Percentiles rank a stretch among this genome's conserved stretches.
These are phyloP conservation scores for Cladosporium oxysporum DNA, from an alignment of 2,329 filamentous ascomycete species.

Conservation along the genomic window DNA sequence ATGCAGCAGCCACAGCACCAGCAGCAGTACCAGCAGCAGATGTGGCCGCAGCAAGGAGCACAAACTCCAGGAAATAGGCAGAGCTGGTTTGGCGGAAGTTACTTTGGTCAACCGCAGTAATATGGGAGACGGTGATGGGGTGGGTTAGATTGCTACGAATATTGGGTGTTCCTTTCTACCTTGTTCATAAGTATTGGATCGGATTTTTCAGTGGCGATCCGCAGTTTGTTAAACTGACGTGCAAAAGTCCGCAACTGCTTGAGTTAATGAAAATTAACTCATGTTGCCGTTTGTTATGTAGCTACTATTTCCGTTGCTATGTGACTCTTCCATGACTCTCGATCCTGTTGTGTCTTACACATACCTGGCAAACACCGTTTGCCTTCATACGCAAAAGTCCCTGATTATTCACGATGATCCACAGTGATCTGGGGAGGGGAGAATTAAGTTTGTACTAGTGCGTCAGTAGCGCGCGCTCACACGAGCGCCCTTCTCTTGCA, in stretches of 20 bases:
- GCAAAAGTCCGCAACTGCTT: neutral
- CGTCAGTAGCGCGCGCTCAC: conserved; percentile 6
- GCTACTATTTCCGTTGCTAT: neutral
- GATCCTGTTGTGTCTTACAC: neutral
- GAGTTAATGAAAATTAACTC: too few relatives aligned
- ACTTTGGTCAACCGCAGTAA: conserved; percentile 8
- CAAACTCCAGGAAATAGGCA: conserved; percentile 17
- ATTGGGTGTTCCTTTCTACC: neutral
- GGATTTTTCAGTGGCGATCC: neutral
- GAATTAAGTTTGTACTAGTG: conserved; percentile 2
- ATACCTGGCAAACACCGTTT: neutral
- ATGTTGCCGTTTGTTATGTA: neutral
- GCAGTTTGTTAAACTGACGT: neutral
- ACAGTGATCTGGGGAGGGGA: conserved; percentile 1
- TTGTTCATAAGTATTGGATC: conserved; percentile 1
- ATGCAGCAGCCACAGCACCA: neutral
- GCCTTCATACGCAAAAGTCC: neutral
- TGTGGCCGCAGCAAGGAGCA: conserved; percentile 29
- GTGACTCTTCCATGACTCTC: neutral
- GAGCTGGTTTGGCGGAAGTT: conserved; percentile 21
- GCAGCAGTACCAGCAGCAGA: conserved; percentile 23
- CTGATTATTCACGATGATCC: conserved; percentile 3
- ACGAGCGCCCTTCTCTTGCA: conserved; percentile 8
- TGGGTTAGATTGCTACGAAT: neutral
- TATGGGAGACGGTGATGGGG: neutral